Evolutionary conservation across 1,284 basidiomycete species (phyloP).

Genomic region (Ceratobasidium sp.): DNA sequence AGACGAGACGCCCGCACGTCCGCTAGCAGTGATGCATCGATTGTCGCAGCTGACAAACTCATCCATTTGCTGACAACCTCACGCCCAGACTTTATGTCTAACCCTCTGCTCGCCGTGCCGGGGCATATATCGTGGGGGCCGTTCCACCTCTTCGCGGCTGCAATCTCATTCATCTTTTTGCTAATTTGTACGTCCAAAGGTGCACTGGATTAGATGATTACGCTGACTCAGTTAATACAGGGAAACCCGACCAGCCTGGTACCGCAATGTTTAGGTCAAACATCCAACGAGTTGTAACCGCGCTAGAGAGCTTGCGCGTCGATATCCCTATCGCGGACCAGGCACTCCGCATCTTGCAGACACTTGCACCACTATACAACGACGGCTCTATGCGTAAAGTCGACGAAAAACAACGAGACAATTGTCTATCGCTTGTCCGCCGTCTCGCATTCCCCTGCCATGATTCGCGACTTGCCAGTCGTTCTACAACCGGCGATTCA

Average conservation of each 20-base stretch:
- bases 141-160: constrained; percentile 82
- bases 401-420: constrained; percentile 47
- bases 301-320: constrained; percentile 66
- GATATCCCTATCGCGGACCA: constrained; percentile 75
- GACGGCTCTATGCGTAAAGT: constrained; percentile 62
- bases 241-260: constrained; percentile 76
- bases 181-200: constrained; percentile 61
- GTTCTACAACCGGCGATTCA: constrained; percentile 28
- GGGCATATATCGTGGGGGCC: constrained; percentile 85
- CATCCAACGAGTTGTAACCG: constrained; percentile 71
- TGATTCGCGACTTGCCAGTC: constrained; percentile 58
- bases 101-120: constrained; percentile 72
- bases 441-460: constrained; percentile 82
- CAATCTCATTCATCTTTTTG: constrained; percentile 88
- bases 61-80: constrained; percentile 76
- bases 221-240: background rate
- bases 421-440: constrained; percentile 65
- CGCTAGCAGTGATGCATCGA: constrained; percentile 73
- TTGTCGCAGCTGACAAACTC: constrained; percentile 75
- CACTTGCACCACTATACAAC: constrained; percentile 74
- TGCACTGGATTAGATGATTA: background rate
- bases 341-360: constrained; percentile 71
- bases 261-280: constrained; percentile 75
- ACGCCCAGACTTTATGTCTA: constrained; percentile 74
- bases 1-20: constrained; percentile 58